Conservation (phyloP, 129 eudicot species). For the Saussurea involucrata region DNA sequence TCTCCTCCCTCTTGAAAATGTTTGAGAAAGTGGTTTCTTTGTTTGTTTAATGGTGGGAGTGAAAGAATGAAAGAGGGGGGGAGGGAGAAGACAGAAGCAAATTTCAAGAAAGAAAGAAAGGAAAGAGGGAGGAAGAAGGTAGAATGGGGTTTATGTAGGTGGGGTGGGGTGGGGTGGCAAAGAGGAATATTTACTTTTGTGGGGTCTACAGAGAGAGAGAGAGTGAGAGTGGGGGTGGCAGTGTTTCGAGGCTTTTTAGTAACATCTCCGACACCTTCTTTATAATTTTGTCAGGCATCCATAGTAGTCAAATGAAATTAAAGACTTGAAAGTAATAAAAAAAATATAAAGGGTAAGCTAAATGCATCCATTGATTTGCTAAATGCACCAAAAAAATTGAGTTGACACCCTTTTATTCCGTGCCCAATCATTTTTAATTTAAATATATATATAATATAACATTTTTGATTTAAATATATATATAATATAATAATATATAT, state of each 20-base stretch:
- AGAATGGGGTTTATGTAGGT: conserved; percentile 34
- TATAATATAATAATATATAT: too few relatives aligned
- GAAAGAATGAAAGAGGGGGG: not conserved
- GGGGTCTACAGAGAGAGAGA: conserved; percentile 16
- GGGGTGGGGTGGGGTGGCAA: conserved; percentile 5
- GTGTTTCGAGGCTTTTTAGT: conserved; percentile 21
- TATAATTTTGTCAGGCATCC: too few relatives aligned
- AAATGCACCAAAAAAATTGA: too few relatives aligned
- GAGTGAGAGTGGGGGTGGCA: conserved; percentile 5
- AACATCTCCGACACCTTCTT: too few relatives aligned
- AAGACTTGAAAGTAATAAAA: too few relatives aligned
- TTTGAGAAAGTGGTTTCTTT: not conserved
- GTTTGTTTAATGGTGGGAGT: not conserved
- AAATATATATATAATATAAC: too few relatives aligned
- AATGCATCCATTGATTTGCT: too few relatives aligned
- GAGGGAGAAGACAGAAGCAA: not conserved
- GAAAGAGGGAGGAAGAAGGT: conserved; percentile 20
- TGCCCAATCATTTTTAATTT: too few relatives aligned
- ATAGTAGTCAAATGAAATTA: too few relatives aligned
- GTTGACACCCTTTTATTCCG: too few relatives aligned
- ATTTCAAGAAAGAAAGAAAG: conserved; percentile 21
- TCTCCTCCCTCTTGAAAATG: not conserved
- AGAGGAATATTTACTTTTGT: conserved; percentile 41
- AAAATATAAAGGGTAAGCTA: too few relatives aligned
- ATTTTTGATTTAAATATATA: too few relatives aligned